phyloP scores from a whole-genome alignment of 441 rosid genomes.

The Corymbia citriodora region DNA sequence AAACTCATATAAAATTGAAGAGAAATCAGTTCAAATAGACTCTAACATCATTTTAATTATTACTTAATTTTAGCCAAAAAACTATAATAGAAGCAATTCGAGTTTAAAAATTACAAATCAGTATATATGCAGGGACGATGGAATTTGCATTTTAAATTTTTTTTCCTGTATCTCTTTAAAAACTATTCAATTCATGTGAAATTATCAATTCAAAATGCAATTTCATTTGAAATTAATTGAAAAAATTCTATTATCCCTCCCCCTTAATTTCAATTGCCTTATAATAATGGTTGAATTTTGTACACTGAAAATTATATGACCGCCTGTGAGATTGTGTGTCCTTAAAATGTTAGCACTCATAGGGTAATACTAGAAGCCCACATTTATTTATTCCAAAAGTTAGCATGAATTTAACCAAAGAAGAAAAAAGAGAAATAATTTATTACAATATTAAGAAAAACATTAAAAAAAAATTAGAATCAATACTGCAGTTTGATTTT shows the following conservation, averaged over 20 bases:
- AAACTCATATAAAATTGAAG: not conserved
- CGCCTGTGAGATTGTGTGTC: not conserved
- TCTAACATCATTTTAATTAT: not conserved
- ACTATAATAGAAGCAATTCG: not conserved
- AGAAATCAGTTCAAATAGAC: too few species aligned
- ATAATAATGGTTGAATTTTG: not conserved
- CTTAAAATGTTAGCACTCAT: not conserved
- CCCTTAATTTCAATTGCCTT: not conserved
- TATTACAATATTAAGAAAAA: not conserved
- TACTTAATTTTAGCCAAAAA: not conserved
- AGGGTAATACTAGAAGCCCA: not conserved
- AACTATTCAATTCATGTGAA: not conserved
- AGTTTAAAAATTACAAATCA: not conserved
- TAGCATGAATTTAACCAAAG: not conserved
- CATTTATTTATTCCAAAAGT: not conserved
- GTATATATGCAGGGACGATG: not conserved
- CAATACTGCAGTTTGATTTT: not conserved
- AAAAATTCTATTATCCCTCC: not conserved
- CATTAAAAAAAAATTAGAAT: not conserved
- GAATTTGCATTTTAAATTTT: not conserved
- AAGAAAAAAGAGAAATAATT: not conserved
- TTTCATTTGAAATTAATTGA: not conserved
- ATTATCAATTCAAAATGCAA: not conserved
- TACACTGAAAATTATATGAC: not conserved
- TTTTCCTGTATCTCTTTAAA: not conserved